Evolutionary conservation across 2,329 filamentous ascomycete genomes (phyloP), one percentile per base, ranked within the genome.

Genomic region (Monilinia fructigena): DNA sequence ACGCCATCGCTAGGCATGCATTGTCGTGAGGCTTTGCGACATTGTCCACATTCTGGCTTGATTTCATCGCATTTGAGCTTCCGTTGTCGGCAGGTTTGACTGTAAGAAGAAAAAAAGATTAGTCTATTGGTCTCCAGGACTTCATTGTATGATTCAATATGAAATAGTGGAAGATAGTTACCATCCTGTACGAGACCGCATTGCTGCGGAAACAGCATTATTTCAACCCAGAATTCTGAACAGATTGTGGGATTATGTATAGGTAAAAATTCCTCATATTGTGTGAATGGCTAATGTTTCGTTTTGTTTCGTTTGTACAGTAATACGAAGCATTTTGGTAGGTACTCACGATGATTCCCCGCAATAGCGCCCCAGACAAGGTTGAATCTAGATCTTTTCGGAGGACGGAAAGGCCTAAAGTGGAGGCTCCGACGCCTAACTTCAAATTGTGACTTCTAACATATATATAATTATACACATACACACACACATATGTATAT

Each of bases 11-110:
- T 86, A 31, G 84, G 84, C 55, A 84, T 78, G 75, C 86, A 89
- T 76, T 86, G 81, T 71, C 86, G 80, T 58, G 81, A 82, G 6
- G 84, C 86, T 75, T 87, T 75, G 35, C 67, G 79, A 75, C 86
- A 89, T 75, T 87, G 85, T 45, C 83, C 81, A 73, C 86, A 89
- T 48, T 82, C 76, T 14, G 86, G 86, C 70, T 84, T 85, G 74
- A 82, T 81, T 76, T 88, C 86, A 72, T 86, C 84, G 76, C 86
- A 89, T 79, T 88, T 88, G 69, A 88, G 80, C 80, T 89, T 86
- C 70, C 84, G 80, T 74, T 82, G 81, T 66, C 84, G 83, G 78
- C 84, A 86, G 71, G 83, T 86, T 72, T 82, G 76, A 74, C 81
- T 83, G 69, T 61, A 40, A 45, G 11, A 16, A 47, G 26, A 38